Percentiles rank a stretch among this genome's conserved stretches.
Evolutionary conservation across 225 moss, liverwort and hornwort genomes (phyloP).

Genomic region (Physcomitrellopsis africana): DNA sequence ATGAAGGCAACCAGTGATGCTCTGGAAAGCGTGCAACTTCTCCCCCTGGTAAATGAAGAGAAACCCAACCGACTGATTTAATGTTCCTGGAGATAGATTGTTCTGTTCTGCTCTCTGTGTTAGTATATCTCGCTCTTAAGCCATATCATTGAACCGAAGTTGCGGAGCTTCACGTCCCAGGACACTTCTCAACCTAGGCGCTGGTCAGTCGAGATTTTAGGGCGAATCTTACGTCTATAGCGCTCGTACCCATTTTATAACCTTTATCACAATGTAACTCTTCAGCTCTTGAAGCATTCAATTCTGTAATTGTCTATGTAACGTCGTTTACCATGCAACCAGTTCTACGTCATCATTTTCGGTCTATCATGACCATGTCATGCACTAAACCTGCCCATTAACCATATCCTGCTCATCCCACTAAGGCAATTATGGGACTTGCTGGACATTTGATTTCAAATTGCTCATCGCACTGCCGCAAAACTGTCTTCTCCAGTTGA

Average conservation of each 20-base stretch:
- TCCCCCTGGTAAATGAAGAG: conserved; percentile 47
- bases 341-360: neutral
- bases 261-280: conserved; percentile 13
- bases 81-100: neutral
- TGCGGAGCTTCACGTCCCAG: neutral
- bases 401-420: too few species aligned
- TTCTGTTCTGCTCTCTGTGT: conserved; percentile 17
- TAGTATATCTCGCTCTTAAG: conserved; percentile 18
- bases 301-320: neutral
- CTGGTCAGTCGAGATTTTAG: neutral
- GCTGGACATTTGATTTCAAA: too few species aligned
- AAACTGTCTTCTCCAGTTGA: too few species aligned
- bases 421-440: too few species aligned
- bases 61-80: conserved; percentile 38
- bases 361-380: neutral
- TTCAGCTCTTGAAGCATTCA: conserved; percentile 36
- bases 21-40: conserved; percentile 43
- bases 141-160: neutral
- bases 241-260: neutral
- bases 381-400: too few species aligned
- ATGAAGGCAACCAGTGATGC: conserved; percentile 28
- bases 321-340: neutral
- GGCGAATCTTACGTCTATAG: neutral
- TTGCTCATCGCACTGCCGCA: too few species aligned
- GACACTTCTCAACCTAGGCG: neutral